Base-by-base conservation (phyloP, 345 rosid genomes). In the Linum tenue region DNA sequence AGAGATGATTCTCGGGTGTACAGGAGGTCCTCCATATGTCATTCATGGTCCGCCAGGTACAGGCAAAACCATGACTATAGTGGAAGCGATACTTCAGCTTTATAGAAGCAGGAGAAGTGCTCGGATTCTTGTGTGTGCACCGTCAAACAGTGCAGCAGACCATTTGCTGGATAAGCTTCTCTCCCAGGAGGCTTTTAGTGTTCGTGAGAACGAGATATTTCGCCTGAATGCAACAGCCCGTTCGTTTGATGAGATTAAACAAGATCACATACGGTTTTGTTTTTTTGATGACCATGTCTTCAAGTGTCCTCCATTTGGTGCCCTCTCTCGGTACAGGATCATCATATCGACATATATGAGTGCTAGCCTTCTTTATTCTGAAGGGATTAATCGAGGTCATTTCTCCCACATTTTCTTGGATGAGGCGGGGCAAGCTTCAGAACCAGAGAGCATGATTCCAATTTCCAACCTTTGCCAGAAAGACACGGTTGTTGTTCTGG, bases 341-440 rank as follows among this genome's bases (percentile, higher is more conserved):
- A 61, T 61, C 64, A 77, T 92, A 56, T 86, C 91, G 12, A 92
- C 97, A 31, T 92, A 85, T 72, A 88, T 84, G 95, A 92, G 97
- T 78, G 78, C 92, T 55, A 86, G 84, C 55, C 87, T 81, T 73
- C 89, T 92, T 43, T 68, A 74, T 58, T 84, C 89, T n/a, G 99
- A 90, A 81, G 89, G 86, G 59, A 71, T 92, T 64, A n/a, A 62
- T 7, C 83, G 67, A 35, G 91, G 96, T 17, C 89, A 92, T 65
- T 92, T 92, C 89, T 81, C 99, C 74, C 97, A 92, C 77, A 78
- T 92, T 51, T 86, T 90, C 80, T 76, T 90, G 73, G 97, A 92
- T 67, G 97, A 92, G 77, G 96, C 99, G 63, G 97, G 96, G 66
- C 97, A 92, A 79, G 96, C 95, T 63, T 92, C 99, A 55, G 99